Base-by-base conservation (phyloP, 176 grass and related monocot genomes). In the Hyparrhenia diplandra region DNA sequence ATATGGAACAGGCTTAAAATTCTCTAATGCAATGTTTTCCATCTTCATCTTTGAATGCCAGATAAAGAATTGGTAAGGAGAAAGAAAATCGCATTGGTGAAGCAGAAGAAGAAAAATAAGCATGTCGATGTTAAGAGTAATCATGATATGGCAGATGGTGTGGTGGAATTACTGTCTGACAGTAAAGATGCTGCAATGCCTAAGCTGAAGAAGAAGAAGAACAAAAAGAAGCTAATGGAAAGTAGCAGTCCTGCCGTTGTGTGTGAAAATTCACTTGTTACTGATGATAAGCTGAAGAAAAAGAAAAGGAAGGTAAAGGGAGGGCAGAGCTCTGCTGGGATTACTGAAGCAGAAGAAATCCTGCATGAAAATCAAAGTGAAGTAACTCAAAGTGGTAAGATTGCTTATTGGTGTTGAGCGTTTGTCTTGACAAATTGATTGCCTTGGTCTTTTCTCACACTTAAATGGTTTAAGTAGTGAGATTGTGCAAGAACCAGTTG, bases 261-360 rank as follows among this genome's bases (percentile, higher is more conserved):
- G 20, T 27, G 81, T 31, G 64, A 52, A 78, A 89, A 57, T 71
- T 25, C 59, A 23, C 54, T 68, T 60, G 66, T 83, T 21, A 81
- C 30, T 75, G 87, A 74, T 57, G 58, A 86, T 73, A 86, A 89
- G 46, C 30, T 89, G 83, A 86, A 78, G 75, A 88, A 83, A 49
- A 93, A 87, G 87, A 93, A 88, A 73, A 90, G 32, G 76, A 91
- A 83, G 75, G 63, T 70, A 35, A 91, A 86, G 34, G 71, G 81
- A 75, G 82, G 59, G 84, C 81, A 81, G 80, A 79, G 32, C 63
- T 79, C 59, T 81, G 25, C 47, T 57, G 79, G 73, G 31, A 45
- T 51, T 23, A 68, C 10, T 70, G 64, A 82, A 17, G 72, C 36
- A 84, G 86, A 87, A 42, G 84, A 76, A 89, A 78, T 70, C 17